Evolutionary conservation across 345 rosid species (phyloP).

Genomic region (Euphorbia peplus): DNA sequence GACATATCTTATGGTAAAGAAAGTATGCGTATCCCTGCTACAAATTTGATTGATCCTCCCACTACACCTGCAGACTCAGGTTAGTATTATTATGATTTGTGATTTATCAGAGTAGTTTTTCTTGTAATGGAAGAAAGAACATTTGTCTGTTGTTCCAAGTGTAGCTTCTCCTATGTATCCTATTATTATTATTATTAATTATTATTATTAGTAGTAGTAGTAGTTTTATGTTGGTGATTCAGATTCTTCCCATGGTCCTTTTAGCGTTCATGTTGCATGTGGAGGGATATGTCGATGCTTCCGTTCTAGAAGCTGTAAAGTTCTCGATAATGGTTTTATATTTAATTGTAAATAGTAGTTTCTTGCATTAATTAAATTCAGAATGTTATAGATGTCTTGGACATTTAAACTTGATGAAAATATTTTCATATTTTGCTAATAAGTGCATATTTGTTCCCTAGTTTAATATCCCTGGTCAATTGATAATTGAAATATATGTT

Average conservation of each 20-base stretch:
- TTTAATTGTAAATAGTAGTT: not conserved
- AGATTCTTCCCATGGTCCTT: not conserved
- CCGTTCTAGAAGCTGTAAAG: not conserved
- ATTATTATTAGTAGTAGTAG: too few relatives aligned
- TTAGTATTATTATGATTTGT: conserved; percentile 9
- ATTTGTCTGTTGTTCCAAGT: conserved; percentile 1
- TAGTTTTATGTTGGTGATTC: not conserved
- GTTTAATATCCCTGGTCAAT: not conserved
- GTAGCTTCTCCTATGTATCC: not conserved
- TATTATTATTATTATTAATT: not conserved
- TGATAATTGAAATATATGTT: not conserved
- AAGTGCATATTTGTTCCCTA: not conserved
- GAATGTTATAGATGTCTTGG: not conserved
- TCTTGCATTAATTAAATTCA: not conserved
- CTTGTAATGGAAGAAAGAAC: not conserved
- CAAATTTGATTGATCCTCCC: conserved; percentile 22
- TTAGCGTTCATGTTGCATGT: not conserved
- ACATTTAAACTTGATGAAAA: not conserved
- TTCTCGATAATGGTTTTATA: not conserved
- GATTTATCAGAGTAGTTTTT: not conserved
- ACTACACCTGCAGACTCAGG: conserved; percentile 26
- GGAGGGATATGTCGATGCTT: not conserved
- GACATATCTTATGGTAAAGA: conserved; percentile 26
- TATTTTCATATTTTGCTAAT: not conserved
- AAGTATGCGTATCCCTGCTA: conserved; percentile 20